phyloP scores from a whole-genome alignment of 2,329 filamentous ascomycete species.

The Exophiala bonariae region DNA sequence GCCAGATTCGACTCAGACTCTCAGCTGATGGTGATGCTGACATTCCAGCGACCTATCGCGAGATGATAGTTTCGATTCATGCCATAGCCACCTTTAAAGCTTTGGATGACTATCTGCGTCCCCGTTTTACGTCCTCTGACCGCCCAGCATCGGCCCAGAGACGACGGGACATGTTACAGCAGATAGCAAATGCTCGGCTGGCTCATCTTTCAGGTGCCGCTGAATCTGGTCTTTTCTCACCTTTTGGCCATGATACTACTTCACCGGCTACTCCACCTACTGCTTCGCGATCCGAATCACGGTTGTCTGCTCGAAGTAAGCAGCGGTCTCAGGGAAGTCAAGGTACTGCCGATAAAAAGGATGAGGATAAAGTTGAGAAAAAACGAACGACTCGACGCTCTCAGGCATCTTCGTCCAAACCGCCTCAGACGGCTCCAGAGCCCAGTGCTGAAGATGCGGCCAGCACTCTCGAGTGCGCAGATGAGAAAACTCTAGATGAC shows the following conservation, averaged over 20 bases:
- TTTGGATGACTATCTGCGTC: constrained; percentile 90
- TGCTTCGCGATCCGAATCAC: constrained; percentile 46
- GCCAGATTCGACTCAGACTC: constrained; percentile 87
- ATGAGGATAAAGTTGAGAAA: constrained; percentile 42
- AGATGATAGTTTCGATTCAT: constrained; percentile 98
- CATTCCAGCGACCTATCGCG: constrained; percentile 82
- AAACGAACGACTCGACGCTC: constrained; percentile 65
- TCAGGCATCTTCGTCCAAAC: constrained; percentile 53
- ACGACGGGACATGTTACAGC: constrained; percentile 67
- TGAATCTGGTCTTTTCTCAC: constrained; percentile 30
- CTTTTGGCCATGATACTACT: constrained; percentile 25
- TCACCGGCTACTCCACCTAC: constrained; percentile 10
- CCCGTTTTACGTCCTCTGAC: constrained; percentile 80
- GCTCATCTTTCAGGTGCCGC: constrained; percentile 48
- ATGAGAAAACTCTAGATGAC: constrained; percentile 80
- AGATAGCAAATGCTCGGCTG: constrained; percentile 68
- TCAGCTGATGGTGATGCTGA: constrained; percentile 88
- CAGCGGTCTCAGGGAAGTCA: constrained; percentile 14
- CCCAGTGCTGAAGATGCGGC: constrained; percentile 63
- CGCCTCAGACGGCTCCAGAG: constrained; percentile 53
- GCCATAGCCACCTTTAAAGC: constrained; percentile 98
- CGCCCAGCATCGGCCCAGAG: constrained; percentile 63
- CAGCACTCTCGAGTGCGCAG: constrained; percentile 83
- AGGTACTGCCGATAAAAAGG: constrained; percentile 23
- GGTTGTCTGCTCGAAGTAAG: constrained; percentile 35